Evolutionary conservation across 2,329 filamentous ascomycete genomes (phyloP).

Genomic region (Coniochaeta hoffmannii): DNA sequence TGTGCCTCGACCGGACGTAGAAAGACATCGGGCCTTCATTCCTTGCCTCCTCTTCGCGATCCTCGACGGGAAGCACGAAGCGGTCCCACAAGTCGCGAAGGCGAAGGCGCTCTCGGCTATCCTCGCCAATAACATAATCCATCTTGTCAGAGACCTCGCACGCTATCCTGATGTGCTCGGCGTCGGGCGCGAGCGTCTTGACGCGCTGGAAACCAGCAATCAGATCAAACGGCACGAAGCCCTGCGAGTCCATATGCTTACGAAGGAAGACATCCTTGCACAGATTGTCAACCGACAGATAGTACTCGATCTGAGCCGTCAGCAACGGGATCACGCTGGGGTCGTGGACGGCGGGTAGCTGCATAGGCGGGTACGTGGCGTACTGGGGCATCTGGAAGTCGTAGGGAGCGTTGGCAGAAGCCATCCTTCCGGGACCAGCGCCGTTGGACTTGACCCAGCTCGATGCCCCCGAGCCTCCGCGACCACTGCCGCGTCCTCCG

Average conservation of each 20-base stretch:
- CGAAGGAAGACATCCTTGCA: slow-evolving; percentile 88
- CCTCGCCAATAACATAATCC: slow-evolving; percentile 67
- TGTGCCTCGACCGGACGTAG: slow-evolving; percentile 19
- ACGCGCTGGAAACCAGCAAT: slow-evolving; percentile 85
- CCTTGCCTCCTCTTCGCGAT: slow-evolving; percentile 66
- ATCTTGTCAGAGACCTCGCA: slow-evolving; percentile 65
- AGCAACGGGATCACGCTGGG: slow-evolving; percentile 28
- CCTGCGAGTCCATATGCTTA: slow-evolving; percentile 89
- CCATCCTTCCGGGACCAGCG: slow-evolving; percentile 16
- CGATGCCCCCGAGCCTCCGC: neutral
- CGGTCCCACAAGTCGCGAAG: slow-evolving; percentile 68
- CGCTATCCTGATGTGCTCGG: slow-evolving; percentile 66
- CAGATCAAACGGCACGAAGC: slow-evolving; percentile 74
- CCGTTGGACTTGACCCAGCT: slow-evolving; percentile 9
- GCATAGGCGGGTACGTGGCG: slow-evolving; percentile 38
- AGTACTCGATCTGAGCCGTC: slow-evolving; percentile 68
- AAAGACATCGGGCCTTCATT: slow-evolving; percentile 55
- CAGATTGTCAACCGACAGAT: slow-evolving; percentile 93
- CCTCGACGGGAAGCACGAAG: slow-evolving; percentile 66
- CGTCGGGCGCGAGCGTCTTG: slow-evolving; percentile 62
- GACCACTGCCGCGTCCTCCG: slow-evolving; percentile 2
- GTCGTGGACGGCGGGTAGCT: slow-evolving; percentile 8
- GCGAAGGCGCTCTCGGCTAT: slow-evolving; percentile 73
- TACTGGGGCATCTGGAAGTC: slow-evolving; percentile 41
- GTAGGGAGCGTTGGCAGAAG: slow-evolving; percentile 28